Conservation (phyloP, 192 early-diverging fungal species). For the Coemansia sp. region DNA sequence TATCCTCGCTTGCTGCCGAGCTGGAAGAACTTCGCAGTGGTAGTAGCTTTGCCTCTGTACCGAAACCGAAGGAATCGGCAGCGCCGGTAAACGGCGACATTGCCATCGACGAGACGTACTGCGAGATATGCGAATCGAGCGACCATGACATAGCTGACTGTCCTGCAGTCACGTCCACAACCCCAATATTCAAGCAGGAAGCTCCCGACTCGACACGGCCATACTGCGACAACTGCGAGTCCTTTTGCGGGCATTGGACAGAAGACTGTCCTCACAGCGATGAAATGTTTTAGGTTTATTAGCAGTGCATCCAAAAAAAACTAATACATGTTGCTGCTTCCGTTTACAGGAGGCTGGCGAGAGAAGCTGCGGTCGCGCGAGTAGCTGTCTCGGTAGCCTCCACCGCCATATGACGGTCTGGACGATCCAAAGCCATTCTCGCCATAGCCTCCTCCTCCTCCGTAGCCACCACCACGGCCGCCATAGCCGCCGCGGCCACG, state of each 20-base stretch:
- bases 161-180: conserved; percentile 16
- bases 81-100: no score
- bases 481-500: conserved; percentile 25
- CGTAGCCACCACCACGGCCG: conserved; percentile 16
- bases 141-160: conserved; percentile 67
- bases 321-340: conserved; percentile 5
- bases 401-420: conserved; percentile 28
- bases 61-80: no score
- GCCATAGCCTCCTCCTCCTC: conserved; percentile 21
- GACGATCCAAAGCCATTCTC: conserved; percentile 33
- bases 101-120: conserved; percentile 30
- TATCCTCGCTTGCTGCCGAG: conserved; percentile 57
- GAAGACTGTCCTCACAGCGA: conserved; percentile 70
- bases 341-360: conserved; percentile 18
- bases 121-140: conserved; percentile 66
- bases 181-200: conserved; percentile 38
- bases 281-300: conserved; percentile 57
- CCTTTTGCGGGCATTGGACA: conserved; percentile 66
- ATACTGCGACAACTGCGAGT: conserved; percentile 79
- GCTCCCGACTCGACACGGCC: conserved; percentile 27
- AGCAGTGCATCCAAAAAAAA: background rate
- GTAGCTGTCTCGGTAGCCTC: conserved; percentile 14
- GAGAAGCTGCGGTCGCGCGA: conserved; percentile 22
- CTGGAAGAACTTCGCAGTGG: conserved; percentile 31
- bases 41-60: no score